Base-by-base conservation (phyloP, 768 basidiomycete genomes). In the Lactarius pseudohatsudake region DNA sequence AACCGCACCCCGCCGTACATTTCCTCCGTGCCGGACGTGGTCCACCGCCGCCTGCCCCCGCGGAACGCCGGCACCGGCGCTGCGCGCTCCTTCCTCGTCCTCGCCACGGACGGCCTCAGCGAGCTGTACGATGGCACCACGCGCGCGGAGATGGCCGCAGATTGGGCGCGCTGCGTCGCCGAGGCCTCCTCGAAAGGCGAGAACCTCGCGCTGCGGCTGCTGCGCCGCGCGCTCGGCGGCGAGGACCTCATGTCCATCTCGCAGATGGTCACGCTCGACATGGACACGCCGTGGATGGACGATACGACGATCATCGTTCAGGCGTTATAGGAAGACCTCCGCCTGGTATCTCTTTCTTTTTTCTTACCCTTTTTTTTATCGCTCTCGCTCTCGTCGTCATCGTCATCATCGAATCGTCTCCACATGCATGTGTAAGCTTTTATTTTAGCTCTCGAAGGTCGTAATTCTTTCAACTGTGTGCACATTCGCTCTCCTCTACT, bases 251-350 rank as follows among this genome's bases (percentile, higher is more conserved):
- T 77, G 30, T 72, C 77, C 5, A 77, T 76, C 11, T 83, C 82
- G 30, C 77, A 78, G 68, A 79, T 78, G 62, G 63, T 83, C 28
- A 84, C 82, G 20, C 74, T 83, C 41, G 82, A 84, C 69, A 82
- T 82, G 78, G 77, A 77, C 50, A 80, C 79, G 22, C 77, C 78
- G 53, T 83, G 81, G 82, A 79, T 84, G 73, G 83, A 83, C 65
- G 82, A 83, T 64, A 78, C 80, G n/a, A 83, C 82, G 4, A 75
- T 82, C 28, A 65, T 83, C 38, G 77, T 84, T 40, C 81, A 81
- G 66, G 64, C 62, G 54, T 72, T 79, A 22, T 76, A 71, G 36
- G 32, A 61, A 43, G 11, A 34, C n/a, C 34, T 4, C 4, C n/a
- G 3, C 36, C 11, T 5, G 3, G 22, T 43, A 4, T 36, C 22